Conservation (phyloP, 2,329 filamentous ascomycete genomes). For the Cadophora sp. region DNA sequence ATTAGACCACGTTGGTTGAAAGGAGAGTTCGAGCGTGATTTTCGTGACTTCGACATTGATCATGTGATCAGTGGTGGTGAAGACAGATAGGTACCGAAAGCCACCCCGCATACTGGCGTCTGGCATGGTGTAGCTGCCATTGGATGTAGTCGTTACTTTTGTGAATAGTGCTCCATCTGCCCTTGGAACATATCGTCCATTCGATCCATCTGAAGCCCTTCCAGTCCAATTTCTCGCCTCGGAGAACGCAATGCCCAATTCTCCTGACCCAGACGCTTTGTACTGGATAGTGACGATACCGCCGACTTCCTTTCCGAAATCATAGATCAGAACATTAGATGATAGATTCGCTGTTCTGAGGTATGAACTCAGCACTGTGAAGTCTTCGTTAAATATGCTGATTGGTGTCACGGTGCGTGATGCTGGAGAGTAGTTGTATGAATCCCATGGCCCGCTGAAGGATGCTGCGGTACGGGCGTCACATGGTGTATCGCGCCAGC, state of each 20-base stretch:
- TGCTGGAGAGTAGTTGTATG: constrained; percentile 60
- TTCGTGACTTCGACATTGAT: constrained; percentile 43
- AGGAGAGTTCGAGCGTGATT: constrained; percentile 46
- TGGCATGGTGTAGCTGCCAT: constrained; percentile 51
- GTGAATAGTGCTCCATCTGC: constrained; percentile 54
- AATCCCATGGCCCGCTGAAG: constrained; percentile 63
- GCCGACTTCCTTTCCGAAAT: constrained; percentile 65
- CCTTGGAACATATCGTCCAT: constrained; percentile 50
- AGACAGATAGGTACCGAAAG: constrained; percentile 58
- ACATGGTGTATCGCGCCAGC: constrained; percentile 63
- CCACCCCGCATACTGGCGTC: constrained; percentile 55
- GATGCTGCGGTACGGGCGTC: constrained; percentile 50
- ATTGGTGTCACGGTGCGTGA: constrained; percentile 57
- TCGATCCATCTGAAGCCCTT: constrained; percentile 54
- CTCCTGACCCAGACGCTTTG: constrained; percentile 48
- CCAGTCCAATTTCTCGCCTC: constrained; percentile 55
- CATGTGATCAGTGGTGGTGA: constrained; percentile 47
- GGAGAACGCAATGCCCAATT: constrained; percentile 54
- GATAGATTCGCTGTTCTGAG: constrained; percentile 22
- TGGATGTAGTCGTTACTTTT: constrained; percentile 45
- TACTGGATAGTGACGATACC: constrained; percentile 61
- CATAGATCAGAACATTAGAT: constrained; percentile 58
- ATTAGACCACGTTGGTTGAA: constrained; percentile 51
- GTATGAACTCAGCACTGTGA: constrained; percentile 39
- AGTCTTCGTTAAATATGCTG: constrained; percentile 49